Percentiles rank a stretch among this genome's conserved stretches.
phyloP scores from a whole-genome alignment of 2,329 filamentous ascomycete genomes.

The Aspergillus floridensis region DNA sequence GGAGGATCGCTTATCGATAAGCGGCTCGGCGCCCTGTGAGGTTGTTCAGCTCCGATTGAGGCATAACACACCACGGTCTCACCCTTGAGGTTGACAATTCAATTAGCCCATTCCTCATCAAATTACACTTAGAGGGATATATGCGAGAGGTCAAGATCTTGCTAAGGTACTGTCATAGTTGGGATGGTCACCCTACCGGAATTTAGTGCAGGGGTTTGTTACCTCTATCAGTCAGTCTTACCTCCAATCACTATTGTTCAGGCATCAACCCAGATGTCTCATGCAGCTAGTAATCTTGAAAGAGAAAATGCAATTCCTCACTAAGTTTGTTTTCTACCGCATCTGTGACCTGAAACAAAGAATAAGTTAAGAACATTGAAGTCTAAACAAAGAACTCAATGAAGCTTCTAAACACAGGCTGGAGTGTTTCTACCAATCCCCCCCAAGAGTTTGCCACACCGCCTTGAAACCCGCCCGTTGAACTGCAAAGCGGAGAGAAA shows the following conservation, averaged over 20 bases:
- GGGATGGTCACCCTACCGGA: neutral
- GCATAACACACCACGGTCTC: no score
- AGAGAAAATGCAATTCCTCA: neutral
- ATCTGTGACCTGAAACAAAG: neutral
- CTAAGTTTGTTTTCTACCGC: neutral
- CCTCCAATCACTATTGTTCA: neutral
- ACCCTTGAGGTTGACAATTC: no score
- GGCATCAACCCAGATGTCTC: neutral
- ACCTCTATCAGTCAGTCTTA: neutral
- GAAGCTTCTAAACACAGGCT: no score
- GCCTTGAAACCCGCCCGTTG: neutral
- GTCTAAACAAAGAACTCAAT: no score
- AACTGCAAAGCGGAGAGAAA: neutral
- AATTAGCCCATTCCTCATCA: no score
- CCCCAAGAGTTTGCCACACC: neutral
- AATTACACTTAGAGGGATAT: no score
- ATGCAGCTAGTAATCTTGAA: neutral
- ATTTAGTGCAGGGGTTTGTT: neutral
- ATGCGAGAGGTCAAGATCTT: no score
- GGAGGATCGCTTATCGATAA: slow-evolving; percentile 27
- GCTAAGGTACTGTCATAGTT: no score
- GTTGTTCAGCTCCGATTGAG: neutral
- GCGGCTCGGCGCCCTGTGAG: neutral
- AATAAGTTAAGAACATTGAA: neutral
- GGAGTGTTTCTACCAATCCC: neutral